Evolutionary conservation across 495 filamentous ascomycete genomes (phyloP).

Genomic region (Podospora bellae-mahoneyi): DNA sequence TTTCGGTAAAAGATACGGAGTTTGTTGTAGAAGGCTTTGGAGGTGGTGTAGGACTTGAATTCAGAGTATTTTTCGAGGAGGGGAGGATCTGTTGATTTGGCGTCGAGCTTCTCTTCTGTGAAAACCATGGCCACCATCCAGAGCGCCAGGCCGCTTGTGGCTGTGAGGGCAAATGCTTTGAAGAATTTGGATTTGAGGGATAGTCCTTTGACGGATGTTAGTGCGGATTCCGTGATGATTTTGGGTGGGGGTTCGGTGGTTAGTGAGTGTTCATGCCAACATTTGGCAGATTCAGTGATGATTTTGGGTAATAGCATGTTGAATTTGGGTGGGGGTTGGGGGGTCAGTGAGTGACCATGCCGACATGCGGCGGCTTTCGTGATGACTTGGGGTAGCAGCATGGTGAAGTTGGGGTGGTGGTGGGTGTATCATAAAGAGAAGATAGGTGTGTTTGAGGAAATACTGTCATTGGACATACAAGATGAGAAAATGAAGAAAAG

Average conservation of each 20-base stretch:
- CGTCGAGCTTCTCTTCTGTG: slow-evolving; percentile 17
- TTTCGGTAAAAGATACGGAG: slow-evolving; percentile 80
- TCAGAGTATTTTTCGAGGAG: slow-evolving; percentile 74
- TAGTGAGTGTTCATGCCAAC: too few relatives aligned
- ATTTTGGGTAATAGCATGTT: too few relatives aligned
- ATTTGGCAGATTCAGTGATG: too few relatives aligned
- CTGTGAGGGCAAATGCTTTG: background rate
- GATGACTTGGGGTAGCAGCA: background rate
- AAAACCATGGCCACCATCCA: background rate
- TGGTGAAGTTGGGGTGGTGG: background rate
- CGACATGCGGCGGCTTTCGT: too few relatives aligned
- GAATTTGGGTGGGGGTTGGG: too few relatives aligned
- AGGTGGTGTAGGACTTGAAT: slow-evolving; percentile 67
- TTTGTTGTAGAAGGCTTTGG: slow-evolving; percentile 64
- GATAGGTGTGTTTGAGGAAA: background rate
- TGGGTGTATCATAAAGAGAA: background rate
- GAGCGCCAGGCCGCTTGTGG: background rate
- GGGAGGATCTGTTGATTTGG: slow-evolving; percentile 61
- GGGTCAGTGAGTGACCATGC: background rate
- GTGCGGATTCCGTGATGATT: background rate
- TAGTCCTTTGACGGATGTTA: background rate
- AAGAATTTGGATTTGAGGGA: background rate
- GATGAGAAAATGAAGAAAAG: background rate
- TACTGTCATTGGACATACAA: background rate
- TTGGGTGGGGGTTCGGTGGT: too few relatives aligned